Evolutionary conservation across 768 basidiomycete genomes (phyloP), one percentile per base, ranked within the genome.

Genomic region (Lentinula sp.): DNA sequence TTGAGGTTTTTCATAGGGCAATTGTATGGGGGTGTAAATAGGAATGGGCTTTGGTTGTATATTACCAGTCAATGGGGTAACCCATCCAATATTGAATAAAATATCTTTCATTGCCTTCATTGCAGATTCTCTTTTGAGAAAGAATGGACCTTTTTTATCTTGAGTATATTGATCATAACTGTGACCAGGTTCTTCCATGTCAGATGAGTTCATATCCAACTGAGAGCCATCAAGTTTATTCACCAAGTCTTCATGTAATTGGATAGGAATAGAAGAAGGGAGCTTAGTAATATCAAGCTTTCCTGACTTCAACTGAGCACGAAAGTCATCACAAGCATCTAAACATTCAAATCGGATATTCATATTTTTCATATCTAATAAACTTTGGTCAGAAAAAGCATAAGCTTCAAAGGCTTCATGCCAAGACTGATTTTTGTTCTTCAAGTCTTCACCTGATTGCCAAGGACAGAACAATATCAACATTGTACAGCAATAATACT

Each of bases 341-440:
- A 71, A 53, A 57, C 75, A 76, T 57, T 77, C 74, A 64, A 76
- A 74, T 18, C 57, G 36, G 0, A 77, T 37, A 61, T 75, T 69
- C 33, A 75, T 69, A 56, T 73, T 72, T 16, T 61, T 50, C 57
- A 76, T 75, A 51, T 51, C 35, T 10, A 9, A 32, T 51, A 6
- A 28, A 28, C 20, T 13, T 13, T 18, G 23, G 0, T n/a, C 6
- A n/a, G 59, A 60, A 50, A 74, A 73, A 0, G 18, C 43, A 51
- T 70, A 56, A 0, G 35, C 9, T 0, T 28, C 23, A 62, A 69
- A 72, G 1, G 65, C 59, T 13, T 67, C 61, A 60, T 66, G 66
- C 71, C 70, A 76, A 6, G 60, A 64, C 2, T 61, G 28, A 2
- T 65, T 42, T 20, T 35, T 8, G 7, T 43, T 6, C 52, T 70